These are phyloP conservation scores for Boletus rubescentipes DNA, from an alignment of 768 basidiomycete species.

Conservation along the genomic window DNA sequence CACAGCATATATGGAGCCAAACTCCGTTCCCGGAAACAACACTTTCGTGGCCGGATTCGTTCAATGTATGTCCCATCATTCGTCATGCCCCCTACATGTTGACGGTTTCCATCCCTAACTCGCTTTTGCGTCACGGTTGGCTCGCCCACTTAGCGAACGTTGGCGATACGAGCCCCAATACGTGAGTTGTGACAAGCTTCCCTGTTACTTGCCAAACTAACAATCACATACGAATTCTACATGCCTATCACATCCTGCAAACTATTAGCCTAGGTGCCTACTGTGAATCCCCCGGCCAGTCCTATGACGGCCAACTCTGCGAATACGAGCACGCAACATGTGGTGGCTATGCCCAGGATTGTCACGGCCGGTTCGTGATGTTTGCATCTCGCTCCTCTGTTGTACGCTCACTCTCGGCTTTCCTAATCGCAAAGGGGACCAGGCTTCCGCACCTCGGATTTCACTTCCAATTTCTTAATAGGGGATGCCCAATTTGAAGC, in stretches of 20 bases:
- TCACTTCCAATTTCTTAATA: conserved; percentile 73
- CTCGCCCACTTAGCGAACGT: conserved; percentile 59
- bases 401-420: not conserved
- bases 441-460: conserved; percentile 72
- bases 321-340: conserved; percentile 75
- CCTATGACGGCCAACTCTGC: conserved; percentile 65
- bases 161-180: conserved; percentile 78
- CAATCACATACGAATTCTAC: conserved; percentile 1
- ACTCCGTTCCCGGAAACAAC: conserved; percentile 62
- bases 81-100: not conserved
- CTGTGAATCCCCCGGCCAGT: conserved; percentile 73
- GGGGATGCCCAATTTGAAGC: conserved; percentile 69
- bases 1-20: conserved; percentile 61
- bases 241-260: not conserved
- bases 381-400: not conserved
- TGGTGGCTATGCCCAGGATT: conserved; percentile 63
- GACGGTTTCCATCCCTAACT: not conserved
- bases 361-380: conserved; percentile 61
- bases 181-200: conserved; percentile 43
- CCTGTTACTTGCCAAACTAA: not conserved
- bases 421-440: conserved; percentile 52
- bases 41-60: conserved; percentile 75
- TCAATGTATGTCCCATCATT: conserved; percentile 50
- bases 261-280: conserved; percentile 58
- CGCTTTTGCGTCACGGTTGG: not conserved